Percentiles rank a stretch among this genome's conserved stretches.
Conservation (phyloP, 2,329 filamentous ascomycete genomes). For the Sporothrix euskadiensis region DNA sequence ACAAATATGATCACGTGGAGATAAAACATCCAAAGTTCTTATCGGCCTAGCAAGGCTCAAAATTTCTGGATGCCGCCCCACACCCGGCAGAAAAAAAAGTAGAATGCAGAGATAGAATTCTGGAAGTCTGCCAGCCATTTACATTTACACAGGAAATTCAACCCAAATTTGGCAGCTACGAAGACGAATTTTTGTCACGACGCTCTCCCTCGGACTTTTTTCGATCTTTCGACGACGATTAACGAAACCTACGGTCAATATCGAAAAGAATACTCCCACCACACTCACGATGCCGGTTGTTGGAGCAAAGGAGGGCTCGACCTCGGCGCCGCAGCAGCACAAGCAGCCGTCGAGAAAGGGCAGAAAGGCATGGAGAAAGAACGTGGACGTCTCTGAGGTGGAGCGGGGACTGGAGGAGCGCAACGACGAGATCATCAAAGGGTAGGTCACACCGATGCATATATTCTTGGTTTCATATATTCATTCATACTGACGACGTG, state of each 20-base stretch:
- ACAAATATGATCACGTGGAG: slow-evolving; percentile 29
- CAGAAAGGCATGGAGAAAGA: slow-evolving; percentile 98
- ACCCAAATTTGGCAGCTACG: neutral
- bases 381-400: slow-evolving; percentile 89
- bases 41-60: slow-evolving; percentile 12
- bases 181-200: neutral
- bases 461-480: neutral
- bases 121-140: slow-evolving; percentile 3
- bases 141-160: neutral
- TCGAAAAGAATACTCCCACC: neutral
- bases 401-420: slow-evolving; percentile 78
- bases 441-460: slow-evolving; percentile 54
- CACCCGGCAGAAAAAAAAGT: slow-evolving; percentile 25
- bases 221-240: neutral
- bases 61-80: slow-evolving; percentile 15
- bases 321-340: slow-evolving; percentile 71
- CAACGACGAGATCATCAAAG: slow-evolving; percentile 87
- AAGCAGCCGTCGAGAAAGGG: slow-evolving; percentile 93
- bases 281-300: slow-evolving; percentile 55
- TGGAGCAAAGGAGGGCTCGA: slow-evolving; percentile 49
- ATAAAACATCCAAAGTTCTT: slow-evolving; percentile 7
- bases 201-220: too few species aligned
- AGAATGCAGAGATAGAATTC: neutral
- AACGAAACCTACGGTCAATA: neutral
- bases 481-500: neutral